Base-by-base conservation (phyloP, 208 protist species). In the Trypanosomatidae sp. region DNA sequence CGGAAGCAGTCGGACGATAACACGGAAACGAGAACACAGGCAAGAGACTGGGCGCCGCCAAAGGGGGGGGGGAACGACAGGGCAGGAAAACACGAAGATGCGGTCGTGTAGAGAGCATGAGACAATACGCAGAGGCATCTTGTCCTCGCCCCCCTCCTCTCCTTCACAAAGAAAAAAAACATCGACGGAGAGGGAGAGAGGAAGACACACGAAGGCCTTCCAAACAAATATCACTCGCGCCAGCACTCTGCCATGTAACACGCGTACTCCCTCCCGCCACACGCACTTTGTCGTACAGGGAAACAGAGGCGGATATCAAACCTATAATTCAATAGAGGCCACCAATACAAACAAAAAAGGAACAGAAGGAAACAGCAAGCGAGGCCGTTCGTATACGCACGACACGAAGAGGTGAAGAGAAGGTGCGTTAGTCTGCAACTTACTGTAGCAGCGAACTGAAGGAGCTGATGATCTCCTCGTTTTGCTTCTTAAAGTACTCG, bases 401-500 rank as follows among this genome's bases (percentile, higher is more conserved):
- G 33, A n/a, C 25, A n/a, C 30, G 12, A n/a, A 43, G 17, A 12
- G n/a, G 55, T 2, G 33, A 62, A n/a, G 58, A 19, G 1, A 62
- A 62, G 17, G 58, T 41, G 3, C 12, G 33, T 3, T 3, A 4
- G 25, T 62, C 9, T 33, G 58, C 39, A 25, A 10, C 41, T 84
- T 89, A 97, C 81, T 95, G 92, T 55, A 88, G 56, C n/a, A 97
- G 86, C 17, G 88, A 89, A 65, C 85, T 82, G 77, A 97, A 97
- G 43, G 81, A 85, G 76, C 68, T 87, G 52, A 96, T 77, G 76
- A 97, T 97, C 30, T 96, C 90, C 62, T 96, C 90, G 74, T 97
- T 96, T 81, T 96, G 91, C 67, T 87, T 88, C 80, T 92, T 93
- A 81, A 94, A 97, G 80, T 90, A 94, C 9, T 95, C 88, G 19